Evolutionary conservation across 108 stramenopile genomes (phyloP), one percentile per base, ranked within the genome.

Genomic region (Nitzschia sp.): DNA sequence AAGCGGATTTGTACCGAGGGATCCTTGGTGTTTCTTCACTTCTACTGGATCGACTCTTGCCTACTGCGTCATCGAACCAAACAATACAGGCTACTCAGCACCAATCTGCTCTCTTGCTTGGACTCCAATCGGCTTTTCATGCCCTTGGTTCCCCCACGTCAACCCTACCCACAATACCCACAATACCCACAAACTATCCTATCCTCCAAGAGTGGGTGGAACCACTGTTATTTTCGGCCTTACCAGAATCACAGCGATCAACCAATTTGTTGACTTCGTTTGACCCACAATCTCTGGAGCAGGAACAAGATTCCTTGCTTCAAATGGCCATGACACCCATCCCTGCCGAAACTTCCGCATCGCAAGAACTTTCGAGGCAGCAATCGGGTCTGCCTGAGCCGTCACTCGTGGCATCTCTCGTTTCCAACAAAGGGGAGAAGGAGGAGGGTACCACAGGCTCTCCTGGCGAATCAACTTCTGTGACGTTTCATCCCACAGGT

Each of bases 311-410:
- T 34, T 54, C 66, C 34, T 67, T 77, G 7, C 14, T 70, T 21
- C 57, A 50, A 43, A 77, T 77, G 76, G 76, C 76, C 15, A 34
- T 15, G 20, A 71, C 76, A 9, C 76, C 76, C 6, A 77, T 50
- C 8, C 71, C 74, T 1, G 7, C 58, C 10, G 72, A 56, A 51
- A 10, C 25, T 22, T 25, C 54, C 6, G 54, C 54, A 55, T 7
- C 54, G 11, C 15, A 26, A 12, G 25, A 55, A 12, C 0, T 25
- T 63, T 21, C 41, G 3, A 46, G 46, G 46, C 43, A 25, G 7
- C 58, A 14, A 59, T 34, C 29, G 29, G 1, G 29, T 34, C 29
- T 3, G 29, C 5, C 29, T 34, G 29, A 34, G 1, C 29, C 1
- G 29, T 5, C 29, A 34, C 29, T 34, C 5, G 29, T 34, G 5